Percentiles rank a stretch among this genome's conserved stretches.
These are phyloP conservation scores for Dalbergia oliveri DNA, from an alignment of 306 rosid species.

Conservation along the genomic window DNA sequence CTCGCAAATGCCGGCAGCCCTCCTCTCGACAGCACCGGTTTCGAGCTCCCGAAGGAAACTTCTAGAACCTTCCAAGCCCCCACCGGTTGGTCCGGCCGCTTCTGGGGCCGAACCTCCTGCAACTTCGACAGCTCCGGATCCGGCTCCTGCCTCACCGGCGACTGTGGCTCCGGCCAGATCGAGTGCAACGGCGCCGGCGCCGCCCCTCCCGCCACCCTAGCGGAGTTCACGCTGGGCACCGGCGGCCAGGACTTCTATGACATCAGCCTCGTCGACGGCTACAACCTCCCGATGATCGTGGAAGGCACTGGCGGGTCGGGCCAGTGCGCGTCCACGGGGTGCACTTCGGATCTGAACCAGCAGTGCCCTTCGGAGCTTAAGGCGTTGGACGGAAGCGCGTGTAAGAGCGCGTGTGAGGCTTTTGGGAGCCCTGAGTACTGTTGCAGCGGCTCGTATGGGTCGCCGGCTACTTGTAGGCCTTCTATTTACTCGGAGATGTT, in stretches of 20 bases:
- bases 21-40: conserved; percentile 79
- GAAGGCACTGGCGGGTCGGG: conserved; percentile 92
- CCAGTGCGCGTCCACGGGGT: conserved; percentile 78
- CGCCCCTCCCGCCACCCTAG: conserved; percentile 84
- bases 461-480: conserved; percentile 79
- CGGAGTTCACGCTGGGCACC: conserved; percentile 92
- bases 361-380: conserved; percentile 85
- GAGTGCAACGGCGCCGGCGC: conserved; percentile 98
- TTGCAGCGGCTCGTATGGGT: conserved; percentile 73
- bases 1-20: conserved; percentile 88
- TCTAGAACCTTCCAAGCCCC: conserved; percentile 81
- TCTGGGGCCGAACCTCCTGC: conserved; percentile 93
- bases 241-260: conserved; percentile 93
- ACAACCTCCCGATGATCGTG: conserved; percentile 80
- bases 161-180: conserved; percentile 82
- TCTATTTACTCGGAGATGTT: conserved; percentile 83
- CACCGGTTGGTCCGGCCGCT: conserved; percentile 97
- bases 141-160: conserved; percentile 87
- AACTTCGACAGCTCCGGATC: conserved; percentile 76
- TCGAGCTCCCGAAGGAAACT: conserved; percentile 78
- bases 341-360: conserved; percentile 80
- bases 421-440: conserved; percentile 91
- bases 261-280: conserved; percentile 97
- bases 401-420: conserved; percentile 97
- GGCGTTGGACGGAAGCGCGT: conserved; percentile 75